Evolutionary conservation across 495 filamentous ascomycete genomes (phyloP), one percentile per base, ranked within the genome.

Genomic region (Pyrenula massariospora): DNA sequence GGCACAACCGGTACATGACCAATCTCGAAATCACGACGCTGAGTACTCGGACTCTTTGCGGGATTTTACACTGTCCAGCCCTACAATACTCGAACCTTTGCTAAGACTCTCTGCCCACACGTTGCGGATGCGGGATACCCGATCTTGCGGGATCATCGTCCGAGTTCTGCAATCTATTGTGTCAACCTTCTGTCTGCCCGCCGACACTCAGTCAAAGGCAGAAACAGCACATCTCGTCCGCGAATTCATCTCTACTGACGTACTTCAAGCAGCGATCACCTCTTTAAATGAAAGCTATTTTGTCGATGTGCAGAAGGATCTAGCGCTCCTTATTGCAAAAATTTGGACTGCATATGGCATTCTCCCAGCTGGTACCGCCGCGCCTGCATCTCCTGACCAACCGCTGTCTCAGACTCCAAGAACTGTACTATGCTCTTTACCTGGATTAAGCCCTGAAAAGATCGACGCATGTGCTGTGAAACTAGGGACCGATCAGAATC

Each of bases 241-340:
- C 59, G 91, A 96, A 64, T 99, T 93, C 62, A 91, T 97, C 62
- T 86, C 78, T 57, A 85, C 80, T 24, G 88, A 95, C 58, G 88
- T 92, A 2, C 76, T 94, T 22, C 86, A 85, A 71, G 83, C 87
- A 0, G 87, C 84, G 58, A 88, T 95, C 68, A 86, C 89, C 21
- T 92, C 88, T 12, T 78, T 99, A 25, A 85, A 97, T 68, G 93
- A 97, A 56, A 82, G 89, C 0, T 96, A 97, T 65, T 97, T 97
- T 62, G 91, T 96, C 48, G 93, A 99, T 57, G 81, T 91, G 63
- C 93, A 99, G 63, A 94, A 90, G 67, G 93, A 97, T 36, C 79
- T 97, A 10, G 93, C 89, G 12, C 77, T 84, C 31, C 78, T 96
- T 2, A 95, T 99, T 60, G 91, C 91, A 1, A 79, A 83, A 3